Evolutionary conservation across 176 grass and related monocot species (phyloP).

Genomic region (Dactylis glomerata): DNA sequence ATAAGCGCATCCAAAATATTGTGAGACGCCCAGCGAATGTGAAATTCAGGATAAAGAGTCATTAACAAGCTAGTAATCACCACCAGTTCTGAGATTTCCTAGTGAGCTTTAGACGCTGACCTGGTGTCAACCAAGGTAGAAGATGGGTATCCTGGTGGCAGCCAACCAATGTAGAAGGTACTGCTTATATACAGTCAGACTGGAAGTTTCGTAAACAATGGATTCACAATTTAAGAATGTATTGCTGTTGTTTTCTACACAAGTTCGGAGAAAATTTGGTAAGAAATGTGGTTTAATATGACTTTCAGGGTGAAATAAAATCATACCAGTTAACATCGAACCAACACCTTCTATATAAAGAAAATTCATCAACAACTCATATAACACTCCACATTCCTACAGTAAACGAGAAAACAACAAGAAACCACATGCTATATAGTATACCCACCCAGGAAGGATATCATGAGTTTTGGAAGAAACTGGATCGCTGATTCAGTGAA

Average conservation of each 20-base stretch:
- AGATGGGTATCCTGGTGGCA: neutral
- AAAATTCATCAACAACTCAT: neutral
- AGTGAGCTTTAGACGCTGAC: neutral
- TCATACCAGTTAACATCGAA: neutral
- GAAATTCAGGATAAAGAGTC: neutral
- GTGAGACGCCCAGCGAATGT: neutral
- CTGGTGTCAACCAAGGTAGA: neutral
- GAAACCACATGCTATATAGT: neutral
- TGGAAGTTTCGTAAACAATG: neutral
- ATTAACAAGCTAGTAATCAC: neutral
- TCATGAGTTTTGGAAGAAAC: neutral
- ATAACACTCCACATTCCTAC: neutral
- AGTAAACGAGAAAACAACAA: constrained; percentile 2
- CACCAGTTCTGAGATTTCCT: neutral
- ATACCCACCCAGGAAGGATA: neutral
- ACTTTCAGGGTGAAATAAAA: neutral
- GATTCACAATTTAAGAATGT: neutral
- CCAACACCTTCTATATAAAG: neutral
- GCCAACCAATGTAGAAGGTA: neutral
- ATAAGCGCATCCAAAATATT: neutral
- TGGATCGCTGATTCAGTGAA: neutral
- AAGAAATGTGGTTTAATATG: neutral
- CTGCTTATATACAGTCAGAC: neutral
- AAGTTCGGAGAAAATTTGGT: neutral
- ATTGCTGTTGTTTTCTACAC: neutral